Conservation (phyloP, 2,329 filamentous ascomycete species). For the Fusarium annulatum region DNA sequence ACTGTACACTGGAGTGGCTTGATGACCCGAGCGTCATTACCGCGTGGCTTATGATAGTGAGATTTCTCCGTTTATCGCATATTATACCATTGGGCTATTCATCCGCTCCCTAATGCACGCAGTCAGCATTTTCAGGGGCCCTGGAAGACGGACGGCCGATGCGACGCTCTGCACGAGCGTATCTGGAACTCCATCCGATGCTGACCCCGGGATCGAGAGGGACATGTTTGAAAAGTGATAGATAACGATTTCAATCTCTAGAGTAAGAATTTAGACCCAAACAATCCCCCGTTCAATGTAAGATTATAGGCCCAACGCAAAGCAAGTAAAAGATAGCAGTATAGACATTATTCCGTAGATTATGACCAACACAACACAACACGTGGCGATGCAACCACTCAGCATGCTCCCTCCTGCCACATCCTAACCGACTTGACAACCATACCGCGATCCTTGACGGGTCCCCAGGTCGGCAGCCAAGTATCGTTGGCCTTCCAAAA, state of each 20-base stretch:
- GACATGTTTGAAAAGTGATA: not conserved
- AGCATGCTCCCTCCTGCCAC: constrained; percentile 54
- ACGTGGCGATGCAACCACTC: constrained; percentile 1
- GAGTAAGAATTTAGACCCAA: constrained; percentile 9
- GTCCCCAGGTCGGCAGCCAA: constrained; percentile 56
- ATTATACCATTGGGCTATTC: not conserved
- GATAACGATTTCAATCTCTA: not conserved
- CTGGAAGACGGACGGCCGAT: not conserved
- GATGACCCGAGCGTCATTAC: not conserved
- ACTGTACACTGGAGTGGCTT: not conserved
- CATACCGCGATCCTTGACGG: constrained; percentile 52
- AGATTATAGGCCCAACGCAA: not conserved
- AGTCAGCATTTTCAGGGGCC: not conserved
- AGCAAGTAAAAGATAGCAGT: not conserved
- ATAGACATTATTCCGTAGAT: not conserved
- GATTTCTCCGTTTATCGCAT: not conserved
- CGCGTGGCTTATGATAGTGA: not conserved
- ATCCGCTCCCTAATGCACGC: not conserved
- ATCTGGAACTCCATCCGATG: constrained; percentile 3
- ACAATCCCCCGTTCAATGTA: not conserved
- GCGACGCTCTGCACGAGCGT: not conserved
- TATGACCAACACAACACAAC: not conserved
- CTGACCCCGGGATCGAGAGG: not conserved
- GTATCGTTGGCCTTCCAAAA: constrained; percentile 54
- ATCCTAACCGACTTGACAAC: constrained; percentile 58